Evolutionary conservation across 805 yeast species (phyloP).

Genomic region (Wickerhamomyces rabaulensis): DNA sequence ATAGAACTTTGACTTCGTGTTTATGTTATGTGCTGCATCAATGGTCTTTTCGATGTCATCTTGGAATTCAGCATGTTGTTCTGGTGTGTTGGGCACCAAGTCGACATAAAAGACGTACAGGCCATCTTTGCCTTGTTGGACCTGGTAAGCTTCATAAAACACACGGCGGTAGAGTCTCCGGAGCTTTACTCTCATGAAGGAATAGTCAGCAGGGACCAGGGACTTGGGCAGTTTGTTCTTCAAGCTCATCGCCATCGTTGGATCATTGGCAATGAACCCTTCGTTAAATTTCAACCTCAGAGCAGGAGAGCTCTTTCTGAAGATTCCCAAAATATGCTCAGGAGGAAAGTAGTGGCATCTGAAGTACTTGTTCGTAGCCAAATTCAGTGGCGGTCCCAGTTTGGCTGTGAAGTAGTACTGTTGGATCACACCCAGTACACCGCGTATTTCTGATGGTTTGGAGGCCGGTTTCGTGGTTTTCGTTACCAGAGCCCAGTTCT

Average conservation of each 20-base stretch:
- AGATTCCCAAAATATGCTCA: conserved; percentile 15
- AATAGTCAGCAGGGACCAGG: conserved; percentile 15
- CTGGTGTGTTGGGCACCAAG: conserved; percentile 10
- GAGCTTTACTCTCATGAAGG: conserved; percentile 13
- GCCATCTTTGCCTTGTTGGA: conserved; percentile 14
- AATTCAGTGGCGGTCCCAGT: not conserved
- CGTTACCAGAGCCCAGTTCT: not conserved
- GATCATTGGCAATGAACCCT: conserved; percentile 15
- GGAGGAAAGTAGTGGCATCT: conserved; percentile 17
- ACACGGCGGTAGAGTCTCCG: conserved; percentile 10
- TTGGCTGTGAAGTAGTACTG: conserved; percentile 6
- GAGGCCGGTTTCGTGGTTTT: not conserved
- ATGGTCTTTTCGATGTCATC: conserved; percentile 1
- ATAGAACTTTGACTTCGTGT: not conserved
- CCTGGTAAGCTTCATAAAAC: conserved; percentile 7
- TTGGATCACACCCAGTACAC: conserved; percentile 3
- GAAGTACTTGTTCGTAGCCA: conserved; percentile 8
- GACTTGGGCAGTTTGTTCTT: conserved; percentile 9
- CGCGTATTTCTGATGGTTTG: conserved; percentile 1
- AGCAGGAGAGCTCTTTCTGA: conserved; percentile 20
- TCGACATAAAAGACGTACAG: conserved; percentile 16
- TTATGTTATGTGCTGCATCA: conserved; percentile 1
- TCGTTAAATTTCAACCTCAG: conserved; percentile 16
- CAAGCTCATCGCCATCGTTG: conserved; percentile 1
- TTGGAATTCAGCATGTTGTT: conserved; percentile 6